These are phyloP conservation scores for Cardamine resedifolia DNA, from an alignment of 345 rosid species.

Conservation along the genomic window DNA sequence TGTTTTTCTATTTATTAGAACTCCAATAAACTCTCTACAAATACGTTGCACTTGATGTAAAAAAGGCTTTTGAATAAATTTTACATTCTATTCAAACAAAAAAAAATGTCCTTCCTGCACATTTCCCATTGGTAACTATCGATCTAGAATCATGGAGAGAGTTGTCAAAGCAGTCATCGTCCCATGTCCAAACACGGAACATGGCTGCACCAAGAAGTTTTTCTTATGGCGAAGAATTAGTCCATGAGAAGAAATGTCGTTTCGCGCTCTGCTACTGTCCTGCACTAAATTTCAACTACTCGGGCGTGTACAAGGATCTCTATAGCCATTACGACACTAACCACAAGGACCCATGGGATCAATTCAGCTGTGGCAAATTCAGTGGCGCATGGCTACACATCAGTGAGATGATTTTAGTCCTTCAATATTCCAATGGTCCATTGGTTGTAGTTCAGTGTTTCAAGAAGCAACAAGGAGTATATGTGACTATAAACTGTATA, in stretches of 20 bases:
- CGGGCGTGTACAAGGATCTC: neutral
- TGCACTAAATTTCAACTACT: neutral
- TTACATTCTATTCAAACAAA: too few species aligned
- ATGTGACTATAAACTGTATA: neutral
- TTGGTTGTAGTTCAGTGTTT: neutral
- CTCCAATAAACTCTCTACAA: too few species aligned
- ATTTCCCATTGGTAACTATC: neutral
- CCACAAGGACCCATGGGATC: neutral
- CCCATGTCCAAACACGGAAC: neutral
- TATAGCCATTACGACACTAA: neutral
- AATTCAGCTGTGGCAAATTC: neutral
- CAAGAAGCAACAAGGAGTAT: neutral
- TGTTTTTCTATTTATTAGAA: too few species aligned
- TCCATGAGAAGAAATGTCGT: neutral
- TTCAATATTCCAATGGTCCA: neutral
- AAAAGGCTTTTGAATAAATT: too few species aligned
- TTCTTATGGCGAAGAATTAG: neutral
- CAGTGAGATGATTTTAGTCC: neutral
- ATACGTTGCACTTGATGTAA: too few species aligned
- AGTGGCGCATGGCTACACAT: neutral
- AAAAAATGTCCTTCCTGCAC: neutral
- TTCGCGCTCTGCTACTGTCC: neutral
- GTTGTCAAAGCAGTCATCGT: neutral
- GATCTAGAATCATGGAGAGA: neutral
- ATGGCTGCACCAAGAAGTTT: neutral